Evolutionary conservation across 768 basidiomycete genomes (phyloP).

Genomic region (Rhizopogon rudus): DNA sequence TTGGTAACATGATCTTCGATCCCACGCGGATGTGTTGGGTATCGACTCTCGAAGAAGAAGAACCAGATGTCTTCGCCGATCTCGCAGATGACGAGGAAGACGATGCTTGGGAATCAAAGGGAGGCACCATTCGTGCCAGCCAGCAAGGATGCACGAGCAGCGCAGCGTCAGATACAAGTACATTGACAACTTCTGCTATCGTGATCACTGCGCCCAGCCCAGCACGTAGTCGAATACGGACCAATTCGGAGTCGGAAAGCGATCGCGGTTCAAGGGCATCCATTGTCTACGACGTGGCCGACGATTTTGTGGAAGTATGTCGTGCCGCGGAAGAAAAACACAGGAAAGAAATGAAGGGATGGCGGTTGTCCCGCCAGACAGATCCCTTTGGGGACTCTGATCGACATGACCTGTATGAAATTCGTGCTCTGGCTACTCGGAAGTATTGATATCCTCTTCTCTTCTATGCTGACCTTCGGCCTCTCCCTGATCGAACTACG

Average conservation of each 20-base stretch:
- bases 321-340: conserved; percentile 79
- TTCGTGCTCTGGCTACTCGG: conserved; percentile 81
- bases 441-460: conserved; percentile 49
- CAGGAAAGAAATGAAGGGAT: conserved; percentile 78
- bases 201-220: conserved; percentile 50
- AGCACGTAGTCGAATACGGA: conserved; percentile 55
- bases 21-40: conserved; percentile 95
- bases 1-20: conserved; percentile 98
- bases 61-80: conserved; percentile 93
- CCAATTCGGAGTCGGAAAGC: conserved; percentile 72
- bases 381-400: conserved; percentile 37
- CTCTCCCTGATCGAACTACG: conserved; percentile 1
- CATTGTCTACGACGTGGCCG: conserved; percentile 73
- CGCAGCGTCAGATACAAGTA: conserved; percentile 22
- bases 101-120: conserved; percentile 65
- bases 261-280: conserved; percentile 73
- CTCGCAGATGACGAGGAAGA: conserved; percentile 90
- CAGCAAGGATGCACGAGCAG: conserved; percentile 30
- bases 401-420: conserved; percentile 70
- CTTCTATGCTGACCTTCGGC: neutral
- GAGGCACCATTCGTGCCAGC: conserved; percentile 74
- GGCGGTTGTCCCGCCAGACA: conserved; percentile 37
- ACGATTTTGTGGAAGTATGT: conserved; percentile 68
- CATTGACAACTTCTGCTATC: conserved; percentile 19
- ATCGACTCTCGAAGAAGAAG: conserved; percentile 85